Evolutionary conservation across 108 stramenopile genomes (phyloP), one percentile per base, ranked within the genome.

Genomic region (Epipyxis sp.): DNA sequence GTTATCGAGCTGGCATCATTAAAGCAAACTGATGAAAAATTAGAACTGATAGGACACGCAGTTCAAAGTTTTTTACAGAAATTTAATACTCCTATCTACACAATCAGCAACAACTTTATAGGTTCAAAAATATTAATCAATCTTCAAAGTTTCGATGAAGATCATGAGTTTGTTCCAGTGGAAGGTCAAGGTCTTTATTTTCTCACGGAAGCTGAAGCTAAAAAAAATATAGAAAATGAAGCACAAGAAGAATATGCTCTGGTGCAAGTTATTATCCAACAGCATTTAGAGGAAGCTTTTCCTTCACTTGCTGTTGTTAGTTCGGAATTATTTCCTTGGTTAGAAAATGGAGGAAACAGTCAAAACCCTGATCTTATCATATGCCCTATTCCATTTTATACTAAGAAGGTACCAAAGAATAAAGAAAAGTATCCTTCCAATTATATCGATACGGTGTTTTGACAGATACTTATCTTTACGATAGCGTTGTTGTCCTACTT

Each of bases 301-400:
- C 16, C 16, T 57, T 16, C 20, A 20, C 25, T 57, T 25, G 54
- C 54, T 57, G 54, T 57, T 16, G 54, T 57, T 16, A 57, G 25
- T 25, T 57, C 54, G 16, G 54, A 57, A 57, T 25, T 57, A 57
- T 57, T 57, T 57, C 54, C 54, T 25, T 57, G 54, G 54, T 57
- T 57, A 25, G 16, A 20, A 16, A 57, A 16, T 20, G 54, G 54
- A 16, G 25, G 54, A 20, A 20, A 57, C 54, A 25, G 25, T 20
- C 54, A 57, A 25, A 57, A 57, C 16, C 54, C 54, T 57, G 54
- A 57, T 57, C 54, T 57, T 57, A 20, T 57, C 25, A 25, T 57
- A 20, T 57, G 54, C 54, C 54, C 54, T 25, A 25, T 57, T 16
- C 25, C 54, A 25, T 57, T 57, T 57, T 57, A 57, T 57, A 16